These are phyloP conservation scores for Erigeron canadensis DNA, from an alignment of 129 eudicot genomes.

Conservation along the genomic window DNA sequence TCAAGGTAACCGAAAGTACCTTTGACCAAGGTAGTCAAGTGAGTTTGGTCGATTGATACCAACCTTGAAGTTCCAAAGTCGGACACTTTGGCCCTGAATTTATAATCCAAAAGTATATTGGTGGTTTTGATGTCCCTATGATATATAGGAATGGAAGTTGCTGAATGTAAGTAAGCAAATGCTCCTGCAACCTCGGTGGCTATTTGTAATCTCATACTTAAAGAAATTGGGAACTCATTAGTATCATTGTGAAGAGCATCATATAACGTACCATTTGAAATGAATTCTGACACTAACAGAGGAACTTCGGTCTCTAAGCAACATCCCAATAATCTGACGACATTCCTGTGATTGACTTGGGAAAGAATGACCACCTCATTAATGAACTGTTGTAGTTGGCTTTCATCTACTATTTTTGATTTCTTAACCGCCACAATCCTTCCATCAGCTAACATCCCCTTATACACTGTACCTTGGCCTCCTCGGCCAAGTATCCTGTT, in stretches of 20 bases:
- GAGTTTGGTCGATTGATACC: conserved; percentile 39
- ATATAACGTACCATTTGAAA: conserved; percentile 39
- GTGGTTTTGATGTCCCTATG: conserved; percentile 44
- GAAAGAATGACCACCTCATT: conserved; percentile 33
- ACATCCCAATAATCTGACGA: conserved; percentile 36
- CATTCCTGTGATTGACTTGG: conserved; percentile 32
- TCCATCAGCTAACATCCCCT: conserved; percentile 35
- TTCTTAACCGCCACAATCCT: conserved; percentile 34
- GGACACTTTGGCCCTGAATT: conserved; percentile 38
- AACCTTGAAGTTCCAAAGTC: conserved; percentile 48
- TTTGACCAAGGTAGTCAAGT: conserved; percentile 39
- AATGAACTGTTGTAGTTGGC: conserved; percentile 24
- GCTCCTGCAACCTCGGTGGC: conserved; percentile 43
- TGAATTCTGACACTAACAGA: conserved; percentile 35
- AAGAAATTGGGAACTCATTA: conserved; percentile 15
- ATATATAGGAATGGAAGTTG: conserved; percentile 37
- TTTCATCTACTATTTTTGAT: conserved; percentile 24
- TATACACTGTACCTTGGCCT: conserved; percentile 39
- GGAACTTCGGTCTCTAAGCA: conserved; percentile 38
- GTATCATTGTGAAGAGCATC: conserved; percentile 18
- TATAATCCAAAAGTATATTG: conserved; percentile 43
- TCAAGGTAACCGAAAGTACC: conserved; percentile 48
- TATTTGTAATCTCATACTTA: conserved; percentile 35
- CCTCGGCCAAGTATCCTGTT: conserved; percentile 34
- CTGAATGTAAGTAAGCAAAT: conserved; percentile 42